Evolutionary conservation across 495 filamentous ascomycete genomes (phyloP).

Genomic region (Lepraria neglecta): DNA sequence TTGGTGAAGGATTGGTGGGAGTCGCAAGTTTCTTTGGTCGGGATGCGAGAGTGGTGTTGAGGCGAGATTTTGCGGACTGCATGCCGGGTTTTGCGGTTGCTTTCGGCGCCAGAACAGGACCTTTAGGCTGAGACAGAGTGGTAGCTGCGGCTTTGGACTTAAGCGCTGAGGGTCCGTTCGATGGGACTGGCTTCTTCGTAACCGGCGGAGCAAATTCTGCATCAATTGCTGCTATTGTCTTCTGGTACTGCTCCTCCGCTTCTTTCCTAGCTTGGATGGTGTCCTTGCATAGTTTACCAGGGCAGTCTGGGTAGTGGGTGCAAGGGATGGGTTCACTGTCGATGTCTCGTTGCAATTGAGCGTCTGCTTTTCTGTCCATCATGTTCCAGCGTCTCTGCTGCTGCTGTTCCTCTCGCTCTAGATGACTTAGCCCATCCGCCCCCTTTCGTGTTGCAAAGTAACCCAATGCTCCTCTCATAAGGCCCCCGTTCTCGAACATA

Average conservation of each 20-base stretch:
- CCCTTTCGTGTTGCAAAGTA: constrained; percentile 32
- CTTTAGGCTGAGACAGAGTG: constrained; percentile 43
- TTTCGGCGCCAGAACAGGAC: constrained; percentile 30
- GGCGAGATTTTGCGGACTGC: constrained; percentile 38
- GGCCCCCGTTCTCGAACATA: constrained; percentile 22
- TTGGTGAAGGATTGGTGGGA: constrained; percentile 44
- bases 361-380: constrained; percentile 21
- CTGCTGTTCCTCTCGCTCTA: constrained; percentile 22
- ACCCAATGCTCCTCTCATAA: constrained; percentile 20
- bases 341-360: constrained; percentile 17
- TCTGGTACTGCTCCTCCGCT: constrained; percentile 41
- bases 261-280: constrained; percentile 19
- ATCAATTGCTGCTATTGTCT: constrained; percentile 58
- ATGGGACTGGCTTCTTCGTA: constrained; percentile 23
- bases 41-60: constrained; percentile 33
- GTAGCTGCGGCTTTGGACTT: constrained; percentile 50
- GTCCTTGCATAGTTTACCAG: constrained; percentile 24
- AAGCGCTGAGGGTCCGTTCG: constrained; percentile 36
- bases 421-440: constrained; percentile 24
- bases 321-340: constrained; percentile 22
- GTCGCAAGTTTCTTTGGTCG: constrained; percentile 37
- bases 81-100: constrained; percentile 33
- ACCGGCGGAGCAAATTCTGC: constrained; percentile 51
- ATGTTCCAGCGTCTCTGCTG: constrained; percentile 16
- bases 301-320: constrained; percentile 25